These are phyloP conservation scores for Theileria equi DNA, from an alignment of 169 alveolate genomes.

Conservation along the genomic window DNA sequence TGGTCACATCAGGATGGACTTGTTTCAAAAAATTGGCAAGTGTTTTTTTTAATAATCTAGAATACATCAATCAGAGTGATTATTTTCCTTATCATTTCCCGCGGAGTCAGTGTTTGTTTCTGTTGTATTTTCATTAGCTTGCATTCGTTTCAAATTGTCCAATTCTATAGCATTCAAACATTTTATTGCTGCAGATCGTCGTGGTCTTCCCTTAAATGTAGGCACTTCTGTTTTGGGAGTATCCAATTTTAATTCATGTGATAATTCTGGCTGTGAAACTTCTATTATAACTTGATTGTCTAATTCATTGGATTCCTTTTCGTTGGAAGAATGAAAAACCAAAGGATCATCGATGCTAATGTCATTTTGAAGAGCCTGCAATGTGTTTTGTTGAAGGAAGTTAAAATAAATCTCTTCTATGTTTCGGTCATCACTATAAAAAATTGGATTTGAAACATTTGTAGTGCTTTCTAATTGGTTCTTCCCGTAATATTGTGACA, in stretches of 20 bases:
- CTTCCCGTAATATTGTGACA: slow-evolving; percentile 2
- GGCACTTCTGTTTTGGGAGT: neutral
- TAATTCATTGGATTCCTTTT: no score
- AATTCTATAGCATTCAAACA: slow-evolving; percentile 31
- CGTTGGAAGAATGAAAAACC: no score
- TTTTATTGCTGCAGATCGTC: slow-evolving; percentile 46
- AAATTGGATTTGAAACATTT: slow-evolving; percentile 19
- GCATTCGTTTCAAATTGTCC: slow-evolving; percentile 11
- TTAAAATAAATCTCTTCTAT: slow-evolving; percentile 12
- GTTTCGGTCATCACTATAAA: neutral
- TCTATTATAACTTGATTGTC: neutral
- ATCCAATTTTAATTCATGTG: neutral
- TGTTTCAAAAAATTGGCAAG: neutral
- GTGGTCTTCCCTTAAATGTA: slow-evolving; percentile 12
- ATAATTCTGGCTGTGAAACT: neutral
- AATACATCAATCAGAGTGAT: neutral
- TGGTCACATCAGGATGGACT: neutral
- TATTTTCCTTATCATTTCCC: neutral
- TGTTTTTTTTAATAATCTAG: neutral
- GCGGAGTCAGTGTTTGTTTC: no score
- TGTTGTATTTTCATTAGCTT: neutral
- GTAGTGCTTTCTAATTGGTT: neutral
- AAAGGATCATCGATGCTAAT: no score
- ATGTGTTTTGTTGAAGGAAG: slow-evolving; percentile 10
- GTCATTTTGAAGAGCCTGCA: slow-evolving; percentile 5